Conservation (phyloP, 352 stramenopile species). For the Phytophthora cryptogea region DNA sequence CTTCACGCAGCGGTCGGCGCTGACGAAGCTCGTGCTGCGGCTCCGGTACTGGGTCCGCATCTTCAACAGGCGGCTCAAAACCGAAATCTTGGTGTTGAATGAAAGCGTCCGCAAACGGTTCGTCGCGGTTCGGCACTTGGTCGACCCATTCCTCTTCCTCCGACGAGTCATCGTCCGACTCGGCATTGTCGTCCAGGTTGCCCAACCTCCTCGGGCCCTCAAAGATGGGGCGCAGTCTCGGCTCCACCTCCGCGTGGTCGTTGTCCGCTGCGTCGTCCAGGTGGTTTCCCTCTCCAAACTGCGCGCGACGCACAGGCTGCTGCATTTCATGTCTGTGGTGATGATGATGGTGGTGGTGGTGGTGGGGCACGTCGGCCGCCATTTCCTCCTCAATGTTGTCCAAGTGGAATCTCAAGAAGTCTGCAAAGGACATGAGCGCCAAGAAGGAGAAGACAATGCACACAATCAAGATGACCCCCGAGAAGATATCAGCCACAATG, state of each 20-base stretch:
- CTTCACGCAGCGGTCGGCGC: conserved; percentile 33
- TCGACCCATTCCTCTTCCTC: conserved; percentile 55
- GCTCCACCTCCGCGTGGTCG: conserved; percentile 30
- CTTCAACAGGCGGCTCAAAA: conserved; percentile 23
- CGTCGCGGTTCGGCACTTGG: conserved; percentile 25
- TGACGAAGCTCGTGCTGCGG: conserved; percentile 48
- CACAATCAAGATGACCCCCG: conserved; percentile 89
- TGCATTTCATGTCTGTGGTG: conserved; percentile 20
- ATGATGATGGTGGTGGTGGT: conserved; percentile 30
- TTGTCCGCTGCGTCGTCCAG: conserved; percentile 20
- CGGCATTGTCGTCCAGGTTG: conserved; percentile 45
- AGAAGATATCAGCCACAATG: conserved; percentile 86
- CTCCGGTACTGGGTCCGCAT: conserved; percentile 24
- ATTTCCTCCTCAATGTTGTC: conserved; percentile 80
- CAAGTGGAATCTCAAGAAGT: conserved; percentile 92
- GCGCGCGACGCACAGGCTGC: conserved; percentile 13
- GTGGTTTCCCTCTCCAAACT: conserved; percentile 29
- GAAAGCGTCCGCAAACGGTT: conserved; percentile 51
- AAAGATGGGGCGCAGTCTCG: conserved; percentile 36
- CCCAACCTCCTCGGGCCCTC: conserved; percentile 42
- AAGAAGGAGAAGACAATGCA: conserved; percentile 95
- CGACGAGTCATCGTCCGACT: conserved; percentile 53
- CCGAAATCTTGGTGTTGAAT: conserved; percentile 43
- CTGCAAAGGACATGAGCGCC: conserved; percentile 94
- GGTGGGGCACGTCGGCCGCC: conserved; percentile 42